Base-by-base conservation (phyloP, 1,284 basidiomycete genomes). In the Vanrija sp. region DNA sequence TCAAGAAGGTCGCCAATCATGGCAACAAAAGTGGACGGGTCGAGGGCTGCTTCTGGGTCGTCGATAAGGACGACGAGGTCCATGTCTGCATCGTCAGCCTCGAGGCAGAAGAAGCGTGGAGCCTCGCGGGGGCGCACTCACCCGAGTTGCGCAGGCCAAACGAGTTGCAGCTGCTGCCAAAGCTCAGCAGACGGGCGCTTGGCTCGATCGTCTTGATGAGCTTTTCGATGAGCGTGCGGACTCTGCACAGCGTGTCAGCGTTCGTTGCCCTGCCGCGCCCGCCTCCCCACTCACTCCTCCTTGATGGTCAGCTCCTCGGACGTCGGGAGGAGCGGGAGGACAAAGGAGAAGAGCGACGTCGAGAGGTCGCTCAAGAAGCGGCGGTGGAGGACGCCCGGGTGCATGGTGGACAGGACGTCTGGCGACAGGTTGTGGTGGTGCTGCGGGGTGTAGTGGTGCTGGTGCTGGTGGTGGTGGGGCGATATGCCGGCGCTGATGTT, bases 11-110 rank as follows among this genome's bases (percentile, higher is more conserved):
- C 87, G 42, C 92, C 92, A 41, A 98, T 84, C 83, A 90, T 89
- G 63, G 89, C 90, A 64, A 98, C 95, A 48, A 98, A 84, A 80
- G 96, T 89, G 35, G 88, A 84, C 10, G 94, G 88, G 42, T 86
- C 63, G 79, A 87, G 72, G 83, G 68, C 68, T 3, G 75, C 74
- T 22, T 85, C 67, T 53, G 84, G 82, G 22, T 89, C 88, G 72
- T 92, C 89, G 71, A 96, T 89, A 67, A 98, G 81, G 75, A 94
- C 97, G 72, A 95, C 97, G 41, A 98, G 80, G 76, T 98, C 95
- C 95, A 98, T 98, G 77, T 98, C 95, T 93, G 69, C 18, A 43
- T 43, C 14, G 23, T 43, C 10, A 36, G 45, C 31, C 22, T 36
- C 39, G 23, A 39, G 37, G 12, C 31, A 4, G 31, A 38, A n/a